A percentile compares a stretch with the other conserved stretches of the same genome.
These are phyloP conservation scores for Backusella circina DNA, from an alignment of 192 early-diverging fungal genomes.

Conservation along the genomic window DNA sequence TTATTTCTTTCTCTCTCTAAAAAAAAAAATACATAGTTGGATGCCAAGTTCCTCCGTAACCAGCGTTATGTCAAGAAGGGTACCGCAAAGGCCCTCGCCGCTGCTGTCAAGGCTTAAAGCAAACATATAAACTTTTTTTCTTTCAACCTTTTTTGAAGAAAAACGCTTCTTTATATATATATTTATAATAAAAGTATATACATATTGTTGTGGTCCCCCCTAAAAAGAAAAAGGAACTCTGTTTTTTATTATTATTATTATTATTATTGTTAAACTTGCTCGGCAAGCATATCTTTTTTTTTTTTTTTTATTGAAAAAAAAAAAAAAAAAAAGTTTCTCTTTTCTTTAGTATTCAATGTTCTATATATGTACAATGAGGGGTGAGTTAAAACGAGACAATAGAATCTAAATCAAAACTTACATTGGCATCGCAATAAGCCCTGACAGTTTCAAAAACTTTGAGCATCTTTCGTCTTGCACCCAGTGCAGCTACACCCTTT, in stretches of 20 bases:
- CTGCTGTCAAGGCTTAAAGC: conserved; percentile 2
- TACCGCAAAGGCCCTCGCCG: conserved; percentile 49
- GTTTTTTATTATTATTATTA: background rate
- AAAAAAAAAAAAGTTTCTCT: background rate
- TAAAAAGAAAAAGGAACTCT: background rate
- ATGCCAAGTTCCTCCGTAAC: conserved; percentile 96
- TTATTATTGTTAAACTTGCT: background rate
- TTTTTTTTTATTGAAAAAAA: background rate
- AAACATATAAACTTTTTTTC: background rate
- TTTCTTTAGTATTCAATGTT: conserved; percentile 4
- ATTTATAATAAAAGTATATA: background rate
- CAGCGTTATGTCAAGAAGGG: conserved; percentile 92
- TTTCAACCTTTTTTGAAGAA: background rate
- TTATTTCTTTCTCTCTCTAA: no score
- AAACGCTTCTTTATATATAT: background rate
- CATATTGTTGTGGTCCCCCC: background rate
- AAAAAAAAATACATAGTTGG: conserved; percentile 30
- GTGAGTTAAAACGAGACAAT: no score
- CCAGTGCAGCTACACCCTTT: conserved; percentile 88
- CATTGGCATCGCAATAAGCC: conserved; percentile 30
- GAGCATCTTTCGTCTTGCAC: conserved; percentile 93
- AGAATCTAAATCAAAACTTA: no score
- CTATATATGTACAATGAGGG: no score
- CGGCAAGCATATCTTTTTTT: background rate
- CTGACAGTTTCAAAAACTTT: conserved; percentile 90